phyloP scores from a whole-genome alignment of 2,329 filamentous ascomycete species.

The Fusarium luffae region DNA sequence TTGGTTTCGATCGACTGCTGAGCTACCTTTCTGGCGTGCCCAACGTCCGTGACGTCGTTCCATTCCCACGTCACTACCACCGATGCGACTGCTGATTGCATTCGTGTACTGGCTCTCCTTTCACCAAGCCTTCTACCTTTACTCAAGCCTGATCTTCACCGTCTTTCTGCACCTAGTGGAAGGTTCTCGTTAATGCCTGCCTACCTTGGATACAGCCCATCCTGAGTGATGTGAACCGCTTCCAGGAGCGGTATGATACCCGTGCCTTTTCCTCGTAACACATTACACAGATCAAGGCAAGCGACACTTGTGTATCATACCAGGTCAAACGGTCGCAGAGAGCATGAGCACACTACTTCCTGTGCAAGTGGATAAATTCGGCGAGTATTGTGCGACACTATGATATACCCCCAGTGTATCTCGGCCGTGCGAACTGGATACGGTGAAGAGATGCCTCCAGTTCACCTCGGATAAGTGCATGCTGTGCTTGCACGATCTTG shows the following conservation, averaged over 20 bases:
- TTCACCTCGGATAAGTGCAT: constrained; percentile 26
- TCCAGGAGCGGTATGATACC: constrained; percentile 38
- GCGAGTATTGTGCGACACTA: constrained; percentile 24
- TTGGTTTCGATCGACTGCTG: constrained; percentile 89
- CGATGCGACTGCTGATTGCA: constrained; percentile 66
- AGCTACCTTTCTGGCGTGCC: constrained; percentile 84
- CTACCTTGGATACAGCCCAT: constrained; percentile 42
- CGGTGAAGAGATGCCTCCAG: constrained; percentile 32
- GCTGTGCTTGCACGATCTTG: constrained; percentile 28
- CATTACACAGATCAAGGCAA: constrained; percentile 41
- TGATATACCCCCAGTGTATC: constrained; percentile 4
- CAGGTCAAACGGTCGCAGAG: constrained; percentile 22
- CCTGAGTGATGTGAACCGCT: constrained; percentile 2
- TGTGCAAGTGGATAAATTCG: constrained; percentile 19
- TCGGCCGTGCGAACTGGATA: constrained; percentile 9
- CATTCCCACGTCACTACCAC: constrained; percentile 81
- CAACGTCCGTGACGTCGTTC: constrained; percentile 85
- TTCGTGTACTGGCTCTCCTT: not conserved
- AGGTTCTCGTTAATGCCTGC: constrained; percentile 45
- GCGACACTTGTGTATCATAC: constrained; percentile 34
- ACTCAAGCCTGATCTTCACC: constrained; percentile 2
- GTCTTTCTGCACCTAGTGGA: constrained; percentile 7
- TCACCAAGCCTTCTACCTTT: not conserved
- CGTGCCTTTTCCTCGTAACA: constrained; percentile 38
- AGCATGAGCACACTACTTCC: constrained; percentile 6